Evolutionary conservation across 2,329 filamentous ascomycete genomes (phyloP).

Genomic region (Penicillium fuscoglaucum): DNA sequence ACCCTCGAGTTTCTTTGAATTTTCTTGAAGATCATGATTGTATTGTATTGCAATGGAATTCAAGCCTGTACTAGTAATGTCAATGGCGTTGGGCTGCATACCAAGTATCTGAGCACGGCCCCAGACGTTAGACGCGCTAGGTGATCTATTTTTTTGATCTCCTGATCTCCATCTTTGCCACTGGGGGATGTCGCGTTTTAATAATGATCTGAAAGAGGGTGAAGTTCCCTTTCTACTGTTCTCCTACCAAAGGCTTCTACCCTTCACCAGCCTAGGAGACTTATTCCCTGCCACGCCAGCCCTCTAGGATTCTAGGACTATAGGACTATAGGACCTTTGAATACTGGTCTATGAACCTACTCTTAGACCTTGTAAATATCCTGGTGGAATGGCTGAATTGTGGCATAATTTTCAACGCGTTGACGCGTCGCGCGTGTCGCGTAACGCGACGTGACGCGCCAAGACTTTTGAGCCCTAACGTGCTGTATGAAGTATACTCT

Average conservation of each 20-base stretch:
- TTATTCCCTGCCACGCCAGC: constrained; percentile 11
- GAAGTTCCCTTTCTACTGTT: constrained; percentile 1
- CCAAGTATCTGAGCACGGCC: background rate
- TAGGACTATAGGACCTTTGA: background rate
- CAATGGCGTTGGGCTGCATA: constrained; percentile 12
- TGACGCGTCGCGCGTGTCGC: background rate
- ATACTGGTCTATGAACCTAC: background rate
- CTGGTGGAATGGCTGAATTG: background rate
- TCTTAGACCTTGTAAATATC: background rate
- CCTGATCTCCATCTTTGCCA: background rate
- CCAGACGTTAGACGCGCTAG: background rate
- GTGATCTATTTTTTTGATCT: background rate
- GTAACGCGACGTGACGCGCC: constrained; percentile 2
- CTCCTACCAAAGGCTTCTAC: constrained; percentile 3
- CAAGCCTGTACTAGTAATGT: no score
- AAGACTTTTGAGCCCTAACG: background rate
- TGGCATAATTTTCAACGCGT: background rate
- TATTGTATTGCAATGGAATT: constrained; percentile 1
- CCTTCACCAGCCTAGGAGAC: constrained; percentile 18
- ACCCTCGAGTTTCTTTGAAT: background rate
- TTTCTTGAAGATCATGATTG: constrained; percentile 8
- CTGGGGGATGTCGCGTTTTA: constrained; percentile 17
- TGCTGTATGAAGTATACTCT: background rate
- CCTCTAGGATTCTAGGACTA: constrained; percentile 11
- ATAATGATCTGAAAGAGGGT: constrained; percentile 11